phyloP scores from a whole-genome alignment of 108 stramenopile genomes.

The Skeletonema grethae region DNA sequence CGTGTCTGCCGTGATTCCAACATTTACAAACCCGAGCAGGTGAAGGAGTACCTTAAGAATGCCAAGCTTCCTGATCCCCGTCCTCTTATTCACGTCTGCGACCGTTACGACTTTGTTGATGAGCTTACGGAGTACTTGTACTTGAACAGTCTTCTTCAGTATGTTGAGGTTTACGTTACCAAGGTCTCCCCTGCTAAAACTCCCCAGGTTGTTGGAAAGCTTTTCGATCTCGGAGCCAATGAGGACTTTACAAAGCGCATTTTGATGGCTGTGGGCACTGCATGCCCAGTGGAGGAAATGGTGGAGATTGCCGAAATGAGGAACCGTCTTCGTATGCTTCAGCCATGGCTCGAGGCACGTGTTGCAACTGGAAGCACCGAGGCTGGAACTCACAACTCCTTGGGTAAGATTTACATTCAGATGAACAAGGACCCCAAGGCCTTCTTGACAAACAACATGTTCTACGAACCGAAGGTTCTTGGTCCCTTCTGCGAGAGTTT shows the following conservation, averaged over 20 bases:
- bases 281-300: conserved; percentile 98
- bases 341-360: conserved; percentile 99
- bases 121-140: conserved; percentile 99
- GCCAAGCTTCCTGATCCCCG: conserved; percentile 99
- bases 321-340: conserved; percentile 95
- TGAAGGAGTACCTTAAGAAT: conserved; percentile 98
- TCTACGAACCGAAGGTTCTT: conserved; percentile 98
- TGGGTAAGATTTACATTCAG: conserved; percentile 99
- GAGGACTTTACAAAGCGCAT: conserved; percentile 99
- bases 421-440: conserved; percentile 98
- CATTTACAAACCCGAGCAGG: conserved; percentile 97
- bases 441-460: conserved; percentile 99
- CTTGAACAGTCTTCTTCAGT: conserved; percentile 97
- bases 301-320: conserved; percentile 97
- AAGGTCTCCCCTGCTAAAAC: conserved; percentile 98
- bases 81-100: conserved; percentile 99
- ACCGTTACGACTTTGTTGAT: conserved; percentile 97
- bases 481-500: conserved; percentile 99
- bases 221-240: conserved; percentile 96
- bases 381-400: conserved; percentile 98
- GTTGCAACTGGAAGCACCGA: conserved; percentile 99
- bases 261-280: conserved; percentile 97
- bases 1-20: conserved; percentile 99
- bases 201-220: conserved; percentile 98
- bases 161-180: conserved; percentile 99